Conservation (phyloP, 208 protist genomes). For the Blastocrithidia nonstop region DNA sequence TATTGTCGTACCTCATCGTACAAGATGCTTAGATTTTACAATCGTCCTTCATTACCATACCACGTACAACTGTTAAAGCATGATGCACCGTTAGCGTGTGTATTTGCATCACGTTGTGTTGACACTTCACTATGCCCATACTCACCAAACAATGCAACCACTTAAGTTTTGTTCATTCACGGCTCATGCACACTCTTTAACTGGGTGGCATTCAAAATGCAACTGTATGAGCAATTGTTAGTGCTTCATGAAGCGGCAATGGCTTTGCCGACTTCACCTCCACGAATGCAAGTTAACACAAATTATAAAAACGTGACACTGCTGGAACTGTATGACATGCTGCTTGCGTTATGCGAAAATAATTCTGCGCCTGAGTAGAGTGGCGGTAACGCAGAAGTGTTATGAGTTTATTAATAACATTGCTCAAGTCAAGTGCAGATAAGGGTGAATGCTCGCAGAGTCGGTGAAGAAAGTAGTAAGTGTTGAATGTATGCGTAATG, state of each 20-base stretch:
- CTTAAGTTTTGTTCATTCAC: slow-evolving; percentile 34
- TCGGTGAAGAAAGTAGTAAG: slow-evolving; percentile 29
- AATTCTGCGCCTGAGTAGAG: too few species aligned
- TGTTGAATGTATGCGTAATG: slow-evolving; percentile 61
- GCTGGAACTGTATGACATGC: too few species aligned
- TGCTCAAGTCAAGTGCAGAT: slow-evolving; percentile 63
- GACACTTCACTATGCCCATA: slow-evolving; percentile 59
- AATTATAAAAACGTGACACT: slow-evolving; percentile 47
- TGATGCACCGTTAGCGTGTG: too few species aligned
- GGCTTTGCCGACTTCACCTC: slow-evolving; percentile 47
- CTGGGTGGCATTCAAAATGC: slow-evolving; percentile 55
- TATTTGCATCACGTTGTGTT: slow-evolving; percentile 7
- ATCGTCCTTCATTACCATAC: slow-evolving; percentile 53
- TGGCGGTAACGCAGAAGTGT: too few species aligned
- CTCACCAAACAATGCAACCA: slow-evolving; percentile 71
- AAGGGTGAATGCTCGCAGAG: slow-evolving; percentile 43
- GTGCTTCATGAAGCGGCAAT: slow-evolving; percentile 31
- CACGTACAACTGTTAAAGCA: slow-evolving; percentile 10
- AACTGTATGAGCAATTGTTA: slow-evolving; percentile 67
- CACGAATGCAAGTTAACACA: slow-evolving; percentile 45
- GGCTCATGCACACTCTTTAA: slow-evolving; percentile 61
- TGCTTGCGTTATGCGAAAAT: too few species aligned
- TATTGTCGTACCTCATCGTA: slow-evolving; percentile 33
- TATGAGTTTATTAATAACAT: too few species aligned
- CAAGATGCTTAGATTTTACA: slow-evolving; percentile 58